Conservation (phyloP, 129 eudicot genomes). For the Silybum marianum region DNA sequence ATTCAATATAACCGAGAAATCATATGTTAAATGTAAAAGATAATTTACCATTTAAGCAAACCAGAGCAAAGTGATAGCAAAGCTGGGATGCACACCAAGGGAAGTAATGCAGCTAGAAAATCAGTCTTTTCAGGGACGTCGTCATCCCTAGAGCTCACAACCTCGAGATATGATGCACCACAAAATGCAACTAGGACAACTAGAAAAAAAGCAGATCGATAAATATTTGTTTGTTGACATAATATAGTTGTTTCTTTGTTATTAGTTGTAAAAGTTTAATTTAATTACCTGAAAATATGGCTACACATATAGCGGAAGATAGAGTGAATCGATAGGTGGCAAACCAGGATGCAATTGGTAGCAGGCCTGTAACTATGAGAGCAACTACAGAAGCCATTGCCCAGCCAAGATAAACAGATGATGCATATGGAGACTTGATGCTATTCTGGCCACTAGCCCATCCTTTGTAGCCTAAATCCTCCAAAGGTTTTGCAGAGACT, state of each 20-base stretch:
- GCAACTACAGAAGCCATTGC: constrained; percentile 95
- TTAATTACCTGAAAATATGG: constrained; percentile 76
- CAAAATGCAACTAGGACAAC: constrained; percentile 93
- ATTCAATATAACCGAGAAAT: neutral
- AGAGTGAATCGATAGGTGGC: constrained; percentile 87
- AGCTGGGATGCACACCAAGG: constrained; percentile 95
- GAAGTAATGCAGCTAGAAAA: constrained; percentile 98
- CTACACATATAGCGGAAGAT: constrained; percentile 85
- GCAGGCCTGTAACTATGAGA: constrained; percentile 78
- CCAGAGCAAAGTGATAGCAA: constrained; percentile 82
- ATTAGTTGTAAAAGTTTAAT: neutral
- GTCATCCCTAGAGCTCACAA: constrained; percentile 66
- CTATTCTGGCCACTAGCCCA: constrained; percentile 60
- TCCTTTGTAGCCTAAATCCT: constrained; percentile 77
- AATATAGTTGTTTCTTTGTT: neutral
- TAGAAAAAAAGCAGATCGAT: constrained; percentile 19
- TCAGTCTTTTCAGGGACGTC: constrained; percentile 69
- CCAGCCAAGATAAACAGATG: constrained; percentile 89
- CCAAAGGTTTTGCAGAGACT: constrained; percentile 88
- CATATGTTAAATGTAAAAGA: neutral
- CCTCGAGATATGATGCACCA: constrained; percentile 86
- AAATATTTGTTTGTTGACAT: neutral
- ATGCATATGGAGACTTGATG: constrained; percentile 79
- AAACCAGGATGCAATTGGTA: constrained; percentile 96
- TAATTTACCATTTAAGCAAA: constrained; percentile 80